Evolutionary conservation across 345 rosid genomes (phyloP), one percentile per base, ranked within the genome.

Genomic region (Arabidopsis thaliana): DNA sequence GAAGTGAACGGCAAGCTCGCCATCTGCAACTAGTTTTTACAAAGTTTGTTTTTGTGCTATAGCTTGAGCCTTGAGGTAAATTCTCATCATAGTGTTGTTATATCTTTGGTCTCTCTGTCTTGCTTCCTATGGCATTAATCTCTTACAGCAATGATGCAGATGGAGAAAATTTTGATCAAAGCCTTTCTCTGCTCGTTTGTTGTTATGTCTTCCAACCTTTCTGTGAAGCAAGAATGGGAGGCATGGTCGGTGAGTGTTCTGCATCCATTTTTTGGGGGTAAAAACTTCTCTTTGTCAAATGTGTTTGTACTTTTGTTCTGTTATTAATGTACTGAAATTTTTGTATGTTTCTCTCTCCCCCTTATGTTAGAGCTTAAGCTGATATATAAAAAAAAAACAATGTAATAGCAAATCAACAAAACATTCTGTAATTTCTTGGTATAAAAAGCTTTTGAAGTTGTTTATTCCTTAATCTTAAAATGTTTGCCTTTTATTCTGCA

Each of bases 1-100:
- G 95, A 94, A 25, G 66, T 80, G 79, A 71, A 78, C 0, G 89
- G 86, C 71, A 84, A 85, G 81, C 93, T 91, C 55, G 70, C 91
- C 44, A 34, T 56, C 40, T 50, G 56, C 25, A 23, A 50, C 2
- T 49, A 49, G 53, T 2, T 49, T 49, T 49, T 49, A 20, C 25
- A 7, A 49, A 49, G 25, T 3, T 16, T 49, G 25, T 20, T 3
- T 55, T 6, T 55, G 33, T 51, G 58, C 30, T 69, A 12, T 59
- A 23, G 40, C 33, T 12, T 23, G 57, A 76, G 69, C 32, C 33
- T 12, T 23, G 57, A 76, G 75, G 64, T 76, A 59, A 60, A 16
- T 24, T 61, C 50, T 68, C 24, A 67, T 49, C 5, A 36, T 45
- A 45, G 5, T 44, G 16, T 42, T 42, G 48, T 44, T 13, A 44